Base-by-base conservation (phyloP, 2,329 filamentous ascomycete genomes). In the Fusarium subtropicale region DNA sequence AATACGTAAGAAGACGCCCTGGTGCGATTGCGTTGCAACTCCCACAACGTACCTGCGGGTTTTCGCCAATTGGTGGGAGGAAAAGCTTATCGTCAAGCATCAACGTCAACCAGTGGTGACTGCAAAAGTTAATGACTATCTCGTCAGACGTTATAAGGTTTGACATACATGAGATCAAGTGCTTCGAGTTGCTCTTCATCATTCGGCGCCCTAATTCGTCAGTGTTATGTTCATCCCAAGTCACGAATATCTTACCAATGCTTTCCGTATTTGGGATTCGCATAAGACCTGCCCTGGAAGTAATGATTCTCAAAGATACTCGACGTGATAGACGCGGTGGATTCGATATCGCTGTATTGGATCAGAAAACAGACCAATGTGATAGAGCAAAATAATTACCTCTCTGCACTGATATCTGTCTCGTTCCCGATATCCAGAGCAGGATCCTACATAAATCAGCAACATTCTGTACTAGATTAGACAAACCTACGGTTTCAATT, bases 191-290 rank as follows among this genome's bases (percentile, higher is more conserved):
- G 72, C 6, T 59, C 50, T 9, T 74, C 71, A 8, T 74, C 72
- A 11, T 74, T 74, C 0, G 71, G 71, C 0, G 71, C 71, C 71
- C 71, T 74, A 2, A 1, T 7, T 6, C 3, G 11, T 69, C 1
- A 69, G 56, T 6, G 13, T n/a, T 7, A 15, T 1, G 9, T 12
- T 10, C 7, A 15, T 3, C 31, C 2, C 5, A 0, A 16, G 11
- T 20, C 5, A 42, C 3, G n/a, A 3, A 3, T 30, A 1, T 1
- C 41, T 12, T 48, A 70, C 71, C 71, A 74, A 42, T 71, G 68
- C n/a, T 42, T 65, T n/a, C 71, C 71, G 61, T 74, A 74, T 42
- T 74, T 74, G 0, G 71, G 71, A 15, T 74, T 74, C 1, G 71
- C 71, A 28, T 74, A 74, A 5, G 58, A 20, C 31, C 71, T 48